These are phyloP conservation scores for Protomyces macrosporus DNA, from an alignment of 1,139 yeast genomes.

Conservation along the genomic window DNA sequence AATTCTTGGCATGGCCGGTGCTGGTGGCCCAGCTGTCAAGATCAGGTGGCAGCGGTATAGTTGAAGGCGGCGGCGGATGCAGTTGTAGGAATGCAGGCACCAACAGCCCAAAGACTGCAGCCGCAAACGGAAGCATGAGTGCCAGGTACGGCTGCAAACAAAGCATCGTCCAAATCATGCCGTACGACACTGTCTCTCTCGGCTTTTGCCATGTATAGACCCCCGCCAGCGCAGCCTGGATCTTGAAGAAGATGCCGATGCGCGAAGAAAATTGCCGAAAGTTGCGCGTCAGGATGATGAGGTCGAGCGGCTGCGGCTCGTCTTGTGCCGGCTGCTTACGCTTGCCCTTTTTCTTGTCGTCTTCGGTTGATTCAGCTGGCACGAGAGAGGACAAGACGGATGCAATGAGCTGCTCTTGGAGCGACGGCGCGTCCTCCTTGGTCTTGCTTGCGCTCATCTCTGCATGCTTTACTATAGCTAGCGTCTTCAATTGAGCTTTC, in stretches of 20 bases:
- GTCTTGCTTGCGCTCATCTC: too few relatives aligned
- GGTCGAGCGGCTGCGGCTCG: constrained; percentile 13
- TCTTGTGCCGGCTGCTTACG: background rate
- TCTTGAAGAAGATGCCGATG: constrained; percentile 13
- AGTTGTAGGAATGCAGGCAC: constrained; percentile 66
- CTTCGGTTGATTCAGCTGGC: constrained; percentile 5
- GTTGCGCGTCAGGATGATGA: constrained; percentile 17
- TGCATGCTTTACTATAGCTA: too few relatives aligned
- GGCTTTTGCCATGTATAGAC: constrained; percentile 13
- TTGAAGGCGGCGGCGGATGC: constrained; percentile 52
- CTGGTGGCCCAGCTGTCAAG: constrained; percentile 22
- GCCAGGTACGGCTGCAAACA: constrained; percentile 66
- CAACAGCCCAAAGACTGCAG: constrained; percentile 54
- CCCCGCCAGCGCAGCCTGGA: constrained; percentile 4
- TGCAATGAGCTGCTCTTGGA: constrained; percentile 22
- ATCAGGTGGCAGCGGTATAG: constrained; percentile 19
- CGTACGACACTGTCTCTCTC: constrained; percentile 16
- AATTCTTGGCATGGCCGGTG: constrained; percentile 16
- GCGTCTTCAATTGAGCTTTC: too few relatives aligned
- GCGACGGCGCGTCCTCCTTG: background rate
- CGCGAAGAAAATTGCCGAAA: constrained; percentile 23
- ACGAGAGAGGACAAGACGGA: constrained; percentile 20
- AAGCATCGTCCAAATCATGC: constrained; percentile 22
- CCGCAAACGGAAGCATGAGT: constrained; percentile 57
- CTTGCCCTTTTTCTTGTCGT: background rate